These are phyloP conservation scores for Vitis rupestris DNA, from an alignment of 164 flowering plant genomes.

Conservation along the genomic window DNA sequence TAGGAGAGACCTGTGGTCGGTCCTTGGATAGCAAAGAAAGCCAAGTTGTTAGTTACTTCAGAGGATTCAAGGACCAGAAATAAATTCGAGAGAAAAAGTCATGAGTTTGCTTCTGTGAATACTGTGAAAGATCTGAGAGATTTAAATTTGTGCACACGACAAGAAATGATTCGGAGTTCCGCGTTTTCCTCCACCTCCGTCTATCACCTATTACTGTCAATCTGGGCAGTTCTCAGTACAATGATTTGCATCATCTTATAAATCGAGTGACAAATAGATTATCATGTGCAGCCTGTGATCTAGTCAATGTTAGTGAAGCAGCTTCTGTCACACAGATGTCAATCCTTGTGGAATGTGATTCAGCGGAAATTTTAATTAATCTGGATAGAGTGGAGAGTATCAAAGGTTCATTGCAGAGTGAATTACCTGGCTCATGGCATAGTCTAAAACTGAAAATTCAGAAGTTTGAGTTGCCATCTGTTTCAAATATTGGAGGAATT, in stretches of 20 bases:
- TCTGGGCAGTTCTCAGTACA: slow-evolving; percentile 49
- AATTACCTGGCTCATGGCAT: slow-evolving; percentile 88
- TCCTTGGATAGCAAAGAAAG: slow-evolving; percentile 64
- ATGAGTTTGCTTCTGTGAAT: slow-evolving; percentile 23
- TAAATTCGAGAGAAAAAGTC: slow-evolving; percentile 42
- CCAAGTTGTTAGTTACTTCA: slow-evolving; percentile 54
- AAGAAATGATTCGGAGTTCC: slow-evolving; percentile 73
- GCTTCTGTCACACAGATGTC: slow-evolving; percentile 53
- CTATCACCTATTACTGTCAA: slow-evolving; percentile 41
- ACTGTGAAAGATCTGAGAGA: slow-evolving; percentile 49
- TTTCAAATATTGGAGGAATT: slow-evolving; percentile 71
- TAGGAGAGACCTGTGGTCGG: slow-evolving; percentile 68
- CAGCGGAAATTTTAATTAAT: slow-evolving; percentile 43
- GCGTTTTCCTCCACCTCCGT: slow-evolving; percentile 44
- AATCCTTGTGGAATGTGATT: slow-evolving; percentile 63
- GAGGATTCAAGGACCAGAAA: slow-evolving; percentile 40
- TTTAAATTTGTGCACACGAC: slow-evolving; percentile 36
- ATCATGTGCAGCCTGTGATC: slow-evolving; percentile 22
- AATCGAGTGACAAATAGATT: slow-evolving; percentile 43
- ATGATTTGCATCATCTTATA: slow-evolving; percentile 38
- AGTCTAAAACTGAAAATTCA: slow-evolving; percentile 43
- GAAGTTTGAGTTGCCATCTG: slow-evolving; percentile 67
- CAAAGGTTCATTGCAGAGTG: slow-evolving; percentile 53
- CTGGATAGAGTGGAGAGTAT: slow-evolving; percentile 35
- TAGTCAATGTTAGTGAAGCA: slow-evolving; percentile 18